Conservation (phyloP, 139 green algal species). For the Edaphochlamys debaryana region DNA sequence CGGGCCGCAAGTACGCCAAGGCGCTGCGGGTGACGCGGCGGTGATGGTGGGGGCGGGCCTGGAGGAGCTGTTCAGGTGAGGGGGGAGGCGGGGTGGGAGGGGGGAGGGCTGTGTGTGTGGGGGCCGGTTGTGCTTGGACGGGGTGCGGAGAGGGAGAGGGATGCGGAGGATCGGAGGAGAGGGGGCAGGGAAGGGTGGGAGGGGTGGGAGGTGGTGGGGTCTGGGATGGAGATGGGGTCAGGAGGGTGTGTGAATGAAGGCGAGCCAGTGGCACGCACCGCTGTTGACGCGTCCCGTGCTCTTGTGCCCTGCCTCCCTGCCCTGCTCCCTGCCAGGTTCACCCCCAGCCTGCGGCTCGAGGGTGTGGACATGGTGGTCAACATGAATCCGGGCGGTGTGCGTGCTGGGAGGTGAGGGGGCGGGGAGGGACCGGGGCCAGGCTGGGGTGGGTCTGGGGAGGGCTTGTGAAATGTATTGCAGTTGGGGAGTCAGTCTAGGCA, state of each 20-base stretch:
- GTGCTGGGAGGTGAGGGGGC: conserved; percentile 67
- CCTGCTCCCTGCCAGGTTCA: conserved; percentile 61
- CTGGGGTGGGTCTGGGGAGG: too few species aligned
- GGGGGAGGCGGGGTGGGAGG: too few species aligned
- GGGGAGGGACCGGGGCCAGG: too few species aligned
- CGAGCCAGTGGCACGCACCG: neutral
- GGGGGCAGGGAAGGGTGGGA: neutral
- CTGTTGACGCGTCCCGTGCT: neutral
- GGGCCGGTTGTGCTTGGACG: too few species aligned
- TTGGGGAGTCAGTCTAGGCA: neutral
- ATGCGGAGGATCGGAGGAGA: too few species aligned
- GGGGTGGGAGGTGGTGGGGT: too few species aligned
- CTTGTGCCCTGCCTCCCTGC: neutral
- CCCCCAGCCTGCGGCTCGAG: conserved; percentile 71
- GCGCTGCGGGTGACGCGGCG: conserved; percentile 74
- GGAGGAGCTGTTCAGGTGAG: conserved; percentile 90
- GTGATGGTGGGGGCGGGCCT: conserved; percentile 81
- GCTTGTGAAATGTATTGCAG: neutral
- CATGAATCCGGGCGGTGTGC: conserved; percentile 76
- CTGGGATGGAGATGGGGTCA: too few species aligned
- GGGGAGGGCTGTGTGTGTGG: neutral
- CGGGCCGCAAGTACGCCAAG: conserved; percentile 40
- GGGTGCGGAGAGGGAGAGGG: neutral
- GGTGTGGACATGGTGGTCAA: conserved; percentile 76
- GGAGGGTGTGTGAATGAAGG: too few species aligned